phyloP scores from a whole-genome alignment of 2,329 filamentous ascomycete species.

The Trichoderma sp. region DNA sequence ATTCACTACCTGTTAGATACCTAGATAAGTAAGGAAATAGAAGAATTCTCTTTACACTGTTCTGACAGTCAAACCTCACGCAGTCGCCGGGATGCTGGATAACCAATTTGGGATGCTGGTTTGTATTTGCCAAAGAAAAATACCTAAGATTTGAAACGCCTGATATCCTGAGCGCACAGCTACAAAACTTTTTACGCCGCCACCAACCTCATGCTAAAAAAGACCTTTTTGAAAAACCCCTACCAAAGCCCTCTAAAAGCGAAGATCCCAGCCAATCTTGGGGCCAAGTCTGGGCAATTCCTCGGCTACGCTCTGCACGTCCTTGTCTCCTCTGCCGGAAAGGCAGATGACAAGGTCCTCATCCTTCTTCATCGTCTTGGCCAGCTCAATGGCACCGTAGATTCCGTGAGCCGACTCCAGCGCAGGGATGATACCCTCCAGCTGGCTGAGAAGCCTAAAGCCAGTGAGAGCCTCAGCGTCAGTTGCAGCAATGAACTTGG shows the following conservation, averaged over 20 bases:
- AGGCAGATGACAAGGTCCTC: constrained; percentile 92
- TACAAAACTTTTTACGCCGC: neutral
- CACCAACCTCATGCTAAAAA: neutral
- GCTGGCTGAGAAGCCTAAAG: constrained; percentile 79
- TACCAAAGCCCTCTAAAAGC: constrained; percentile 47
- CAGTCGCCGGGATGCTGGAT: neutral
- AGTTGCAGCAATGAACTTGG: constrained; percentile 86
- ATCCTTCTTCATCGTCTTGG: constrained; percentile 86
- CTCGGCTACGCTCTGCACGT: constrained; percentile 96
- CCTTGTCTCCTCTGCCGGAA: constrained; percentile 93
- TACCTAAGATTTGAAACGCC: neutral
- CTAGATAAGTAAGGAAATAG: neutral
- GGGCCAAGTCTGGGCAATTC: constrained; percentile 86
- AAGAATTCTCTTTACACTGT: too few relatives aligned
- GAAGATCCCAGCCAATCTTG: constrained; percentile 73
- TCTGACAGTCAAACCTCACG: neutral
- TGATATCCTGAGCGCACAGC: constrained; percentile 1
- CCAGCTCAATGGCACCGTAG: constrained; percentile 82
- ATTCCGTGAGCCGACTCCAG: constrained; percentile 92
- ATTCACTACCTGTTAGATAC: too few relatives aligned
- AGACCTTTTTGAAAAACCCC: neutral
- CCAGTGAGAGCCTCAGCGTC: constrained; percentile 87
- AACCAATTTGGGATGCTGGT: neutral
- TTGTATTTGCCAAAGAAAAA: neutral
- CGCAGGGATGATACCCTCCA: constrained; percentile 96